Evolutionary conservation across 768 basidiomycete species (phyloP).

Genomic region (Tephrocybe rancida): DNA sequence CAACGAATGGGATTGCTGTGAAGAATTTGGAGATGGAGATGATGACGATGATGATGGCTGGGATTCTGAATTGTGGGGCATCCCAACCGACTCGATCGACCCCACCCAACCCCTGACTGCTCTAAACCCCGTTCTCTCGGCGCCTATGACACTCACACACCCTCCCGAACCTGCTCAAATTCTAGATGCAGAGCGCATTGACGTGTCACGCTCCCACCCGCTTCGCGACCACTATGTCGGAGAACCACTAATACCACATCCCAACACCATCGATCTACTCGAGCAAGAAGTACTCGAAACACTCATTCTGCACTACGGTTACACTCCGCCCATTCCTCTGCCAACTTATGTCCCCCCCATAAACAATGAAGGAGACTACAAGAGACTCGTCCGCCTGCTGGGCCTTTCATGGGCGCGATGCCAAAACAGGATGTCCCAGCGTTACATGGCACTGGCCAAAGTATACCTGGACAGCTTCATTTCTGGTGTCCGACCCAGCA

Average conservation of each 20-base stretch:
- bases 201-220: neutral
- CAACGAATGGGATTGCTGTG: slow-evolving; percentile 23
- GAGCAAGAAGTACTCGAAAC: neutral
- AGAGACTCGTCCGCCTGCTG: neutral
- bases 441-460: neutral
- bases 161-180: neutral
- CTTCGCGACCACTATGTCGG: neutral
- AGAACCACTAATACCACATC: no score
- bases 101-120: neutral
- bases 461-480: neutral
- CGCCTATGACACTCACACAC: neutral
- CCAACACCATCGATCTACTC: neutral
- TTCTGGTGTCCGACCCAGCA: neutral
- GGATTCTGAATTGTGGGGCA: neutral
- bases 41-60: neutral
- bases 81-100: neutral
- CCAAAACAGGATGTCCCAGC: neutral
- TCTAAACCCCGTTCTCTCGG: neutral
- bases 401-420: neutral
- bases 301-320: slow-evolving; percentile 2
- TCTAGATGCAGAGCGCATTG: neutral
- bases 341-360: neutral
- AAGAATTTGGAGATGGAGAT: slow-evolving; percentile 8
- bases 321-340: neutral
- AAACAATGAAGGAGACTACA: neutral